phyloP scores from a whole-genome alignment of 2,329 filamentous ascomycete genomes.

The Pyrenophora graminea region DNA sequence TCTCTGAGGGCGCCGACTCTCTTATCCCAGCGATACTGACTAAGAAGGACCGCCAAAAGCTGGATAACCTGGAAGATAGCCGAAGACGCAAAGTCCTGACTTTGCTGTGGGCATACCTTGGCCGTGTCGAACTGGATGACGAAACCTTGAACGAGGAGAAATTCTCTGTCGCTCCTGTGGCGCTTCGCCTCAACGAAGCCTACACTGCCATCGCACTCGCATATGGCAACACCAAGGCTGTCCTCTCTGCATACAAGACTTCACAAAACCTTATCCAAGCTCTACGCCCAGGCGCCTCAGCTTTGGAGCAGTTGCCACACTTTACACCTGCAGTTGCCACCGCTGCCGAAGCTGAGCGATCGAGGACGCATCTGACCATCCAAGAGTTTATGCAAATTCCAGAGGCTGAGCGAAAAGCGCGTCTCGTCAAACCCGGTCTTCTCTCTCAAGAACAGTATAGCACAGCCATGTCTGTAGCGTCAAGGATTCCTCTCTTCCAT shows the following conservation, averaged over 20 bases:
- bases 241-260: conserved; percentile 78
- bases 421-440: conserved; percentile 71
- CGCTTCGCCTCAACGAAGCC: conserved; percentile 80
- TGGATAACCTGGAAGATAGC: conserved; percentile 80
- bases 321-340: conserved; percentile 69
- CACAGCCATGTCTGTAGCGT: conserved; percentile 74
- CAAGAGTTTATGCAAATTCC: conserved; percentile 88
- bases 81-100: conserved; percentile 83
- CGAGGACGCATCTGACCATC: conserved; percentile 68
- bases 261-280: conserved; percentile 91
- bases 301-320: conserved; percentile 87
- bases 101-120: conserved; percentile 93
- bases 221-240: conserved; percentile 80
- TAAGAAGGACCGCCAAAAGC: conserved; percentile 72
- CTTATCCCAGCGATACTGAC: conserved; percentile 64
- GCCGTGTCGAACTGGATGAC: conserved; percentile 83
- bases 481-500: conserved; percentile 80
- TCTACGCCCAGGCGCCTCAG: conserved; percentile 78
- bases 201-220: conserved; percentile 86
- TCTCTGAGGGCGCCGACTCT: conserved; percentile 62
- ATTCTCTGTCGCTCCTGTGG: conserved; percentile 85
- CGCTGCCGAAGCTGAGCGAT: conserved; percentile 71
- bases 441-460: conserved; percentile 77
- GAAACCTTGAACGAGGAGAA: conserved; percentile 78
- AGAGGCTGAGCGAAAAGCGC: conserved; percentile 70